phyloP scores from a whole-genome alignment of 768 basidiomycete species.

The Boletus pseudo-olivaceus region DNA sequence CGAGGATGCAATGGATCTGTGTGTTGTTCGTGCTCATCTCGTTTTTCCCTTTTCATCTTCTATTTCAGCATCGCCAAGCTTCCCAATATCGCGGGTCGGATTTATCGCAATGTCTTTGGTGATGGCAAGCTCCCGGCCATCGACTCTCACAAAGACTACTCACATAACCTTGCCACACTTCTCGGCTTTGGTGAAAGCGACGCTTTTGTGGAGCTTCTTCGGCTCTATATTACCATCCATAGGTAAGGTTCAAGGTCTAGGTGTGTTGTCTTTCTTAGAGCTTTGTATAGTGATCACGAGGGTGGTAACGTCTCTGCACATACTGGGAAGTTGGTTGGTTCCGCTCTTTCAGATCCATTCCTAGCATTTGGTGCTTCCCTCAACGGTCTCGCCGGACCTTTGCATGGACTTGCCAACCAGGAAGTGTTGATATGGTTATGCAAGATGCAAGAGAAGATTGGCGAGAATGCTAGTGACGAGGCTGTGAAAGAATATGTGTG shows the following conservation, averaged over 20 bases:
- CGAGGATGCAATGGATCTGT: slow-evolving; percentile 89
- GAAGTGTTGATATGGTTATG: slow-evolving; percentile 93
- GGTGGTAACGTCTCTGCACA: slow-evolving; percentile 98
- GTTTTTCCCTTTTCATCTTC: slow-evolving; percentile 1
- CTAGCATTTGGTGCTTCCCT: slow-evolving; percentile 88
- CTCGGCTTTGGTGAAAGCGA: slow-evolving; percentile 89
- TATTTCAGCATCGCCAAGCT: slow-evolving; percentile 83
- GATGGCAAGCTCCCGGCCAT: slow-evolving; percentile 85
- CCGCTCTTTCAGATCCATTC: slow-evolving; percentile 97
- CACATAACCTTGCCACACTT: slow-evolving; percentile 82
- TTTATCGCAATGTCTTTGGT: slow-evolving; percentile 85
- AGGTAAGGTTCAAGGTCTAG: slow-evolving; percentile 40
- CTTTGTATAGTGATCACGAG: slow-evolving; percentile 75
- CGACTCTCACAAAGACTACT: slow-evolving; percentile 82
- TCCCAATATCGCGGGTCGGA: slow-evolving; percentile 92
- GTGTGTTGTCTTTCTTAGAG: not conserved
- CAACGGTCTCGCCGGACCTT: slow-evolving; percentile 94
- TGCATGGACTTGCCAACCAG: slow-evolving; percentile 97
- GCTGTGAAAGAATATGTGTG: slow-evolving; percentile 92
- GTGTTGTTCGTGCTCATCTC: slow-evolving; percentile 15
- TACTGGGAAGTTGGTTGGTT: slow-evolving; percentile 89
- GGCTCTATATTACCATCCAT: slow-evolving; percentile 97
- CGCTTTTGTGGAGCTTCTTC: slow-evolving; percentile 89
- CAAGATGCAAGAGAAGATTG: slow-evolving; percentile 89
- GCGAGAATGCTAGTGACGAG: slow-evolving; percentile 80